Percentiles rank a stretch among this genome's conserved stretches.
phyloP scores from a whole-genome alignment of 805 yeast genomes.

The Kuraishia piskuri region DNA sequence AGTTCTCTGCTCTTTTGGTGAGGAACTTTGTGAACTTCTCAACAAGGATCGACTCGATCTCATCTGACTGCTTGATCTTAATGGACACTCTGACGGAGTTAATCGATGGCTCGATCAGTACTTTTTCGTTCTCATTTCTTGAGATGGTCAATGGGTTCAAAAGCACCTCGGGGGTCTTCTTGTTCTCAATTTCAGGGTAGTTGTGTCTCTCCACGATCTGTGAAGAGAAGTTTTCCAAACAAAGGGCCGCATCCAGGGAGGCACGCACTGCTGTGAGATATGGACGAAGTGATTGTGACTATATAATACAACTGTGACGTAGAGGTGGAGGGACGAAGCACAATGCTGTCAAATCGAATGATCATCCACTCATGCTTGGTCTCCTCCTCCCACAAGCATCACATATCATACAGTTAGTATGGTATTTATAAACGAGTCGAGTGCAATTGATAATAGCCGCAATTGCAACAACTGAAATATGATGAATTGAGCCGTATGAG shows the following conservation, averaged over 20 bases:
- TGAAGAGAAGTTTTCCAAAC: conserved; percentile 89
- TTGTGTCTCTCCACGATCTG: conserved; percentile 96
- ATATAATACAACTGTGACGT: background rate
- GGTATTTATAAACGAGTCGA: too few relatives aligned
- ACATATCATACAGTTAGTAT: too few relatives aligned
- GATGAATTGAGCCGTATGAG: background rate
- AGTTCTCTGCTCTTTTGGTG: conserved; percentile 92
- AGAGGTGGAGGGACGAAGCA: too few relatives aligned
- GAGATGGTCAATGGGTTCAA: conserved; percentile 85
- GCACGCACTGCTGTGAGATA: conserved; percentile 89
- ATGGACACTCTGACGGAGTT: conserved; percentile 88
- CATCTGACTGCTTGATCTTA: conserved; percentile 95
- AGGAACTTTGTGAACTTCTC: conserved; percentile 91
- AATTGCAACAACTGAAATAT: too few relatives aligned
- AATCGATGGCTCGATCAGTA: conserved; percentile 87
- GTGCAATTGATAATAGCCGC: too few relatives aligned
- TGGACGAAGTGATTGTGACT: conserved; percentile 97
- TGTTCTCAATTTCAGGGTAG: conserved; percentile 90
- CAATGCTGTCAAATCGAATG: too few relatives aligned
- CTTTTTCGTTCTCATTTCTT: conserved; percentile 88
- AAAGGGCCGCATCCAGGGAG: conserved; percentile 87
- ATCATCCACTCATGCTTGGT: too few relatives aligned
- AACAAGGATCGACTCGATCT: conserved; percentile 88
- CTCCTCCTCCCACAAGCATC: too few relatives aligned
- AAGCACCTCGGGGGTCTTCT: conserved; percentile 73